A percentile compares a stretch with the other conserved stretches of the same genome.
These are phyloP conservation scores for Hypoxylon sp. DNA, from an alignment of 2,329 filamentous ascomycete genomes.

Conservation along the genomic window DNA sequence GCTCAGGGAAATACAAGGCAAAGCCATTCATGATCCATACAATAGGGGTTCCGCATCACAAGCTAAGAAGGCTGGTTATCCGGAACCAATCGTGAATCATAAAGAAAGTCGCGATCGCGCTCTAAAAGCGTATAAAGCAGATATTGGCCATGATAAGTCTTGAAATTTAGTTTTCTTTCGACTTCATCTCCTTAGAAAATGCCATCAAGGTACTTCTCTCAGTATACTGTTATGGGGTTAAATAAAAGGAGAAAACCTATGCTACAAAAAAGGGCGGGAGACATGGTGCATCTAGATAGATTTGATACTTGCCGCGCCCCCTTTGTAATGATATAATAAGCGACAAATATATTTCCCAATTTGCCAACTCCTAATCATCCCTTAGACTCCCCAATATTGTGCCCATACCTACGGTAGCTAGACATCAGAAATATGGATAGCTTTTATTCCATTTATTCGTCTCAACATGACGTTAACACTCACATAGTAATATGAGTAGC, in stretches of 20 bases:
- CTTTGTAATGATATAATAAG: too few species aligned
- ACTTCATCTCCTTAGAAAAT: conserved; percentile 38
- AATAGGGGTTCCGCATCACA: conserved; percentile 70
- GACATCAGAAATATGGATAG: neutral
- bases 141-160: conserved; percentile 65
- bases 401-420: neutral
- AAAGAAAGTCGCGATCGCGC: conserved; percentile 77
- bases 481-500: neutral
- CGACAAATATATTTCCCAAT: neutral
- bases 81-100: conserved; percentile 81
- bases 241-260: neutral
- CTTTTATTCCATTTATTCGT: neutral
- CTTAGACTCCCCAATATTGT: neutral
- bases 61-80: conserved; percentile 79
- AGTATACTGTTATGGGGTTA: neutral
- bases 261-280: too few species aligned
- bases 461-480: neutral
- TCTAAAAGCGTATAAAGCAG: conserved; percentile 78
- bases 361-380: too few species aligned
- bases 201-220: neutral
- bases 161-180: conserved; percentile 55
- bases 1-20: conserved; percentile 73
- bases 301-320: too few species aligned
- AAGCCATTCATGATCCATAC: conserved; percentile 87
- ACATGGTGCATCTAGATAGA: neutral